Evolutionary conservation across 345 rosid genomes (phyloP).

Genomic region (Aethionema arabicum): DNA sequence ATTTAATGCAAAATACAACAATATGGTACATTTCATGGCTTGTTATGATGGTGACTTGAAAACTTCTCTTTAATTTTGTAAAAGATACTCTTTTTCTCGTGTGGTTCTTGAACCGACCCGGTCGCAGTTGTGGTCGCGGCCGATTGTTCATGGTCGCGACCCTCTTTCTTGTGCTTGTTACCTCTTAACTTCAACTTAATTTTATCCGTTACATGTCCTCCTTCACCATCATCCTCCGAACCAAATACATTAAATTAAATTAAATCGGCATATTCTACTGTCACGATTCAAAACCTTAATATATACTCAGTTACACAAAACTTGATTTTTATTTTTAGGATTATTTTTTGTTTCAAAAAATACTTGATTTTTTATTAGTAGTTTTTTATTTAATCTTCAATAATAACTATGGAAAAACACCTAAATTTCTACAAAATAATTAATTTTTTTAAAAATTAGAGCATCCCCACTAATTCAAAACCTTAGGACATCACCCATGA

Average conservation of each 20-base stretch:
- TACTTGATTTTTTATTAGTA: no score
- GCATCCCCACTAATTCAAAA: no score
- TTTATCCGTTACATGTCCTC: slow-evolving; percentile 52
- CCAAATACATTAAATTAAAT: slow-evolving; percentile 16
- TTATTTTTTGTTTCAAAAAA: no score
- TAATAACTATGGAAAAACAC: no score
- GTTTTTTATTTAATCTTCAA: no score
- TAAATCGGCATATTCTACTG: no score
- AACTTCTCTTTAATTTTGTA: slow-evolving; percentile 69
- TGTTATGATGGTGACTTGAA: slow-evolving; percentile 46
- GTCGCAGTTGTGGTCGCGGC: slow-evolving; percentile 13
- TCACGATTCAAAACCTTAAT: no score
- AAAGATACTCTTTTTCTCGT: slow-evolving; percentile 46
- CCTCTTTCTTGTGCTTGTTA: not conserved
- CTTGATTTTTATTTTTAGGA: no score
- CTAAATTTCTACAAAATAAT: no score
- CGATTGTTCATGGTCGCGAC: not conserved
- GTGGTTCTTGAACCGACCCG: slow-evolving; percentile 25
- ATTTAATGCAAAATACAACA: not conserved
- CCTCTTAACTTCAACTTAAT: slow-evolving; percentile 48
- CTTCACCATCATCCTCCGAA: slow-evolving; percentile 58
- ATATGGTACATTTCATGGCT: not conserved
- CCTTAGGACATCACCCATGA: no score
- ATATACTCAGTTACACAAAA: no score
- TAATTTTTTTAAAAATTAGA: no score